Base-by-base conservation (phyloP, 2,329 filamentous ascomycete species). In the Thermothelomyces thermophilus region DNA sequence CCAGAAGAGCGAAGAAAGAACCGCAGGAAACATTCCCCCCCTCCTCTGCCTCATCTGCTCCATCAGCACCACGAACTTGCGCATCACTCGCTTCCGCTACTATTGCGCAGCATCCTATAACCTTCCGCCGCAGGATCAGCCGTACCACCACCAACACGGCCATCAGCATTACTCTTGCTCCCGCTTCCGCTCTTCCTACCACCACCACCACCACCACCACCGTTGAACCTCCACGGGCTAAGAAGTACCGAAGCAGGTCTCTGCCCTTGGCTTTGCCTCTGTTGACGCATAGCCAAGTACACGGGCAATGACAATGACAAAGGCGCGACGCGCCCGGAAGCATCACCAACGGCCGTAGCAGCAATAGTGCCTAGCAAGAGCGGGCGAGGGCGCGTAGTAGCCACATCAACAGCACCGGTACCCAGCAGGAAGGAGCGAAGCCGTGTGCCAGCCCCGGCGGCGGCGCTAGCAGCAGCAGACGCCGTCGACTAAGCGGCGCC, bases 401-500 rank as follows among this genome's bases (percentile, higher is more conserved):
- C 28, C 10, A 7, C 22, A n/a, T n/a, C 28, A 35, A 35, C 44
- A 19, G 22, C 41, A 43, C 24, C 24, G 5, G 24, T 11, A 20
- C 24, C 24, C 13, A 24, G 13, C 37, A 37, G 41, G 28, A 31
- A 30, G 46, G 56, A 50, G 20, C 53, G 50, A 36, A 51, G 50
- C 19, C 53, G 52, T 34, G 60, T 56, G 9, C 22, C 6, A 41
- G 24, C 30, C 50, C 48, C 6, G 54, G 54, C 33, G 24, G 20
- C 5, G 19, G 24, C 24, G 10, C 19, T n/a, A 48, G 36, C 41
- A 30, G 34, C 36, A 20, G 24, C 26, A 9, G 30, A 19, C 36
- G 61, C 57, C 47, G 61, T 64, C 57, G 56, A 57, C 65, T 68
- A 68, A 24, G 49, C 49, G 56, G 65, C 65, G 55, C 63, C 63